A percentile compares a stretch with the other conserved stretches of the same genome.
Evolutionary conservation across 1,284 basidiomycete genomes (phyloP).

Genomic region (Ustilago esculenta): DNA sequence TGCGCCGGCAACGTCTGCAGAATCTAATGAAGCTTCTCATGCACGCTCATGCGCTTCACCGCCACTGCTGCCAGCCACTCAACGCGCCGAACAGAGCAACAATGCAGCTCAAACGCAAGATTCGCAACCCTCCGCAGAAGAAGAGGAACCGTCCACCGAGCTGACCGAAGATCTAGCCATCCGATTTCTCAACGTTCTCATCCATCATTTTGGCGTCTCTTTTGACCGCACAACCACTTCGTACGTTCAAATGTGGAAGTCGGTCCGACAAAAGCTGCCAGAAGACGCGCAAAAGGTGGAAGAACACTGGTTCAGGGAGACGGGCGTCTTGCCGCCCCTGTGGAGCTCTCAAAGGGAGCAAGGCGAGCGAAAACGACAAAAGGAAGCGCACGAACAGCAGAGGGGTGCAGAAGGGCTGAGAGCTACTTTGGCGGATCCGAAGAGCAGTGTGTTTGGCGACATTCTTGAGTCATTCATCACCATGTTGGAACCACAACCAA

Average conservation of each 20-base stretch:
- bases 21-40: neutral
- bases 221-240: slow-evolving; percentile 20
- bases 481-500: slow-evolving; percentile 11
- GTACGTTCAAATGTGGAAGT: slow-evolving; percentile 32
- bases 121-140: slow-evolving; percentile 9
- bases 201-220: slow-evolving; percentile 37
- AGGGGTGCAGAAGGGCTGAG: no score
- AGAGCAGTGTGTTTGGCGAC: slow-evolving; percentile 3
- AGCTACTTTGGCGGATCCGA: no score
- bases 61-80: neutral
- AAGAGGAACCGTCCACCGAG: slow-evolving; percentile 8
- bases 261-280: slow-evolving; percentile 10
- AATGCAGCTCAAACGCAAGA: slow-evolving; percentile 1
- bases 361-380: neutral
- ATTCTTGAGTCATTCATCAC: slow-evolving; percentile 28
- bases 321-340: slow-evolving; percentile 27
- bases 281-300: slow-evolving; percentile 40
- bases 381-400: neutral
- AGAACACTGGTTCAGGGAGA: slow-evolving; percentile 43
- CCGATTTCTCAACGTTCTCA: slow-evolving; percentile 44
- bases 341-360: slow-evolving; percentile 29
- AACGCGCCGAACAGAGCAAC: neutral
- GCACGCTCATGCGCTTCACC: neutral
- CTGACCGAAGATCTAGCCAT: slow-evolving; percentile 34
- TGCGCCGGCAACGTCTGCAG: neutral